phyloP scores from a whole-genome alignment of 495 filamentous ascomycete genomes.

The Hyaloscypha variabilis region DNA sequence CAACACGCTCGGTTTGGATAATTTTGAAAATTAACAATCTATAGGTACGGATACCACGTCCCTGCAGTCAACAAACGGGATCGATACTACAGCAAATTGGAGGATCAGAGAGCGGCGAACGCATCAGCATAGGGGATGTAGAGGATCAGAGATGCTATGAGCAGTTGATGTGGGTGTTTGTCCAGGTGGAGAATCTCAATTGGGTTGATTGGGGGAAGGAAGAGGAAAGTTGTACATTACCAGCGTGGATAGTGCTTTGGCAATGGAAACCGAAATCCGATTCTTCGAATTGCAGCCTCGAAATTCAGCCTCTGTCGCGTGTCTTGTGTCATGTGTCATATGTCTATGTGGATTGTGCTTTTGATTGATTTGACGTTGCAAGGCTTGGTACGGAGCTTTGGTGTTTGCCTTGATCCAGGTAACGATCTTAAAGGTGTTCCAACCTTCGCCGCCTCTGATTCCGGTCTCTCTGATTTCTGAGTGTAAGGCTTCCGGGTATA shows the following conservation, averaged over 20 bases:
- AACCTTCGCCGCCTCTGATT: no score
- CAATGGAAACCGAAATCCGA: conserved; percentile 14
- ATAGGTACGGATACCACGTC: conserved; percentile 67
- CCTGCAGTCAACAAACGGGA: conserved; percentile 77
- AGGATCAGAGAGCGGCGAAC: conserved; percentile 63
- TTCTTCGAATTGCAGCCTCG: not conserved
- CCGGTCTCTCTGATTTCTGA: no score
- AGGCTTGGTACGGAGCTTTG: not conserved
- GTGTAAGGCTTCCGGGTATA: no score
- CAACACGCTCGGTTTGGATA: conserved; percentile 8
- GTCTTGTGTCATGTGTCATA: no score
- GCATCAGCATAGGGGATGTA: conserved; percentile 31
- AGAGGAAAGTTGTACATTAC: conserved; percentile 32
- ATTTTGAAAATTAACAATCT: not conserved
- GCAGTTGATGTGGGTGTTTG: not conserved
- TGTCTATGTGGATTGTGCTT: no score
- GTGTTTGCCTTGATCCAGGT: no score
- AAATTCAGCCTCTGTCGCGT: not conserved
- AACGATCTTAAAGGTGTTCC: no score
- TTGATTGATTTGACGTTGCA: no score
- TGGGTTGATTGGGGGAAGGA: conserved; percentile 6
- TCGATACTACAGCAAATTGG: conserved; percentile 73
- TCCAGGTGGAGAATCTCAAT: not conserved
- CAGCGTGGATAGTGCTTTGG: conserved; percentile 21
- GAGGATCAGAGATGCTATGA: conserved; percentile 2